A percentile compares a stretch with the other conserved stretches of the same genome.
Conservation (phyloP, 139 green algal genomes). For the Eudorina sp. region DNA sequence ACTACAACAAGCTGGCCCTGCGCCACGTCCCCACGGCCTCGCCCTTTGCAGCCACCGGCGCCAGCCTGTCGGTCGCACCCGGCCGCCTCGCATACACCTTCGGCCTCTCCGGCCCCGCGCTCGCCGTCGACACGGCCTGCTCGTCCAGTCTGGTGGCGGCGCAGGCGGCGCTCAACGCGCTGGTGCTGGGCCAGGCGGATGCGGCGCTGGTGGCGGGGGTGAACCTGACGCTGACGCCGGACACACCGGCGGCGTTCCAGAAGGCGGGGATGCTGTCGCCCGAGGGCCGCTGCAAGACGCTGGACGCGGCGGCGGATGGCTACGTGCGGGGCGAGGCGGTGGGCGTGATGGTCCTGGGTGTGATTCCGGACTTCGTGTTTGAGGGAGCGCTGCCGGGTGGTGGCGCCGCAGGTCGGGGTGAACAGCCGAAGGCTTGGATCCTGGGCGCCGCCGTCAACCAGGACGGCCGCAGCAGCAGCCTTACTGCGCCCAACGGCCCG, state of each 20-base stretch:
- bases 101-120: constrained; percentile 74
- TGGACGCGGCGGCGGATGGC: constrained; percentile 88
- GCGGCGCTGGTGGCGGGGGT: constrained; percentile 74
- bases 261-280: constrained; percentile 77
- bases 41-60: constrained; percentile 68
- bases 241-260: constrained; percentile 73
- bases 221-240: constrained; percentile 78
- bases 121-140: constrained; percentile 82
- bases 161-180: constrained; percentile 61
- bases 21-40: constrained; percentile 7
- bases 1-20: constrained; percentile 73
- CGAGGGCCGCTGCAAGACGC: constrained; percentile 89
- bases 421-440: constrained; percentile 44
- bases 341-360: constrained; percentile 22
- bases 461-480: constrained; percentile 84
- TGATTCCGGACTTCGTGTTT: neutral
- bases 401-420: neutral
- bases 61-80: constrained; percentile 77
- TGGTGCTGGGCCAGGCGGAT: constrained; percentile 51
- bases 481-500: constrained; percentile 92
- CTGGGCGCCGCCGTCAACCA: constrained; percentile 78
- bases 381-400: too few species aligned
- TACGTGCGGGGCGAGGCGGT: constrained; percentile 80
- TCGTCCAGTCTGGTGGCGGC: constrained; percentile 75
- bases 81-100: constrained; percentile 84